Base-by-base conservation (phyloP, 2,329 filamentous ascomycete genomes). In the Aspergillus niger region DNA sequence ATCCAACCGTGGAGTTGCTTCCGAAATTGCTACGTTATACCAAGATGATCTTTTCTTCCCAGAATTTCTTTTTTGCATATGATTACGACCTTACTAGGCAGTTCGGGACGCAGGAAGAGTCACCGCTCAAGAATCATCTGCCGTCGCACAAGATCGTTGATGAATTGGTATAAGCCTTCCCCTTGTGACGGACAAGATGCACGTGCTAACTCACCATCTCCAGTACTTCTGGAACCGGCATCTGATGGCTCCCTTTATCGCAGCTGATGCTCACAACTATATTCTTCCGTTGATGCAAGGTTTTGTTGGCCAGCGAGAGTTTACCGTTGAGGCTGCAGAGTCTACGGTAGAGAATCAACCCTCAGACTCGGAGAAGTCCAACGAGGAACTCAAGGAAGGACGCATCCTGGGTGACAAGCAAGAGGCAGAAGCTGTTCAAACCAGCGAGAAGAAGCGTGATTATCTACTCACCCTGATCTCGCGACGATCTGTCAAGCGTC, bases 61-160 rank as follows among this genome's bases (percentile, higher is more conserved):
- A 85, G 64, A 97, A 91, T 74, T 98, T 97, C 76, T 98, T 90
- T 80, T 99, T 94, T 75, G 93, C 93, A 0, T 97, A 99, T 74
- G 95, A 99, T 65, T 85, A 94, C 72, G 93, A 99, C 73, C 85
- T 99, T 54, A 98, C 95, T 0, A 85, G 89, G 58, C 87, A 85
- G 57, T 74, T 85, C 62, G 74, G 75, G 55, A 73, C 74, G 39
- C 76, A 80, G 67, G 74, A 80, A 67, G 74, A 76, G 48, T 57
- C 74, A 8, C 60, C 74, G 7, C 69, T 72, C 32, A 76, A 70
- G 24, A 76, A 79, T 13, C 82, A 83, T 49, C 67, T 85, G 4
- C 88, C 92, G 5, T 79, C 97, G 3, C 85, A 91, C 73, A 86
- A 86, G 64, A 83, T 86, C 60, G 92, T 89, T 22, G 91, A 97